Percentiles rank a stretch among this genome's conserved stretches.
These are phyloP conservation scores for Suhomyces kilbournensis DNA, from an alignment of 805 yeast species.

Conservation along the genomic window DNA sequence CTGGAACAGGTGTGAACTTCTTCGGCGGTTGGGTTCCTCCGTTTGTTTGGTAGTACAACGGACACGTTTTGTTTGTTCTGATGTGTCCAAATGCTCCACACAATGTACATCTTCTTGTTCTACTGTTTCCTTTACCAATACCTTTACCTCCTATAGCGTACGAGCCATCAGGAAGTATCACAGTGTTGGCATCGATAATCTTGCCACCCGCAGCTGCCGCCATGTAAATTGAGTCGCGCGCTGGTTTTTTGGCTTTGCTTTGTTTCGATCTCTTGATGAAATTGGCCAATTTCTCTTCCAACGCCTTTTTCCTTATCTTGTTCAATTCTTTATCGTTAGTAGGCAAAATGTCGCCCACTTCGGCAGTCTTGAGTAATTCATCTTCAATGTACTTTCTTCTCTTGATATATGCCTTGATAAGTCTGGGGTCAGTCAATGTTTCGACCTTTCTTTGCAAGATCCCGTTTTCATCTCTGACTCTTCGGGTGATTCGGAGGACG, in stretches of 20 bases:
- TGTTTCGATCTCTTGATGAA: conserved; percentile 61
- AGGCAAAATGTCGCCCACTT: conserved; percentile 69
- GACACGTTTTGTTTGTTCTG: conserved; percentile 85
- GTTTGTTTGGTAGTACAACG: conserved; percentile 56
- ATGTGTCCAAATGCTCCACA: conserved; percentile 97
- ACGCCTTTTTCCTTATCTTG: conserved; percentile 66
- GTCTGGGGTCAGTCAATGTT: conserved; percentile 77
- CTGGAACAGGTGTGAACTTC: background rate
- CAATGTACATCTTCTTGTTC: conserved; percentile 82
- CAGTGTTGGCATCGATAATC: conserved; percentile 42
- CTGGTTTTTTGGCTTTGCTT: conserved; percentile 30
- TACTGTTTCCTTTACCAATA: conserved; percentile 67
- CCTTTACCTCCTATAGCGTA: conserved; percentile 60
- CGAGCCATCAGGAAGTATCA: conserved; percentile 42
- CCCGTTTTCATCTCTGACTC: conserved; percentile 80
- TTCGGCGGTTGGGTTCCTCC: conserved; percentile 19
- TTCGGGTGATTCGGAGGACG: conserved; percentile 59
- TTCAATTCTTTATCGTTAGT: conserved; percentile 85
- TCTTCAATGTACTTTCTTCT: conserved; percentile 66
- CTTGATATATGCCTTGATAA: conserved; percentile 79
- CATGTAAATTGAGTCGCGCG: conserved; percentile 33
- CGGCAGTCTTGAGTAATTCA: conserved; percentile 50
- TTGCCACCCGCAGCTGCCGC: conserved; percentile 45
- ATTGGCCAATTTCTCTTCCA: conserved; percentile 81
- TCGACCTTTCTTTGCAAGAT: conserved; percentile 79